Evolutionary conservation across 306 rosid species (phyloP), one percentile per base, ranked within the genome.

Genomic region (Begonia masoniana): DNA sequence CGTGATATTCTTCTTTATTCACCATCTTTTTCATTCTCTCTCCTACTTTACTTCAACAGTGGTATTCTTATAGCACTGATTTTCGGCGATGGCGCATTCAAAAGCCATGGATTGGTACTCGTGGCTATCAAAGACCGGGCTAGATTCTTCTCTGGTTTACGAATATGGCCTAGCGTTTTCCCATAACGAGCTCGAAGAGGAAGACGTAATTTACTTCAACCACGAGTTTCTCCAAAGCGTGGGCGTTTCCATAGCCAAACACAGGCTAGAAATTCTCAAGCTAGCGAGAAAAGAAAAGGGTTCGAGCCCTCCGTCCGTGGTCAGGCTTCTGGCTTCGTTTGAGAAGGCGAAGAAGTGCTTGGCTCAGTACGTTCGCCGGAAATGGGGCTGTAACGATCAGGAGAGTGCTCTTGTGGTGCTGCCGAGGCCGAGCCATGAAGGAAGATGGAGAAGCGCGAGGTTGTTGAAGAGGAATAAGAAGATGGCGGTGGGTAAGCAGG

Each of bases 181-280:
- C 7, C 86, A 81, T 69, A 86, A 91, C 42, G 93, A 91, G 82
- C 88, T 92, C 10, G 99, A 92, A 68, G 77, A 81, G 55, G 99
- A 86, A 58, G 99, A 86, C 73, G 70, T 77, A 3, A 12, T 68
- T 19, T 83, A 79, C 70, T 86, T 86, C 84, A 91, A 83, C 86
- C 96, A 91, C 36, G 99, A 91, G 71, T 91, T 91, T 57, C 96
- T 91, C 9, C 87, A 75, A 51, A 91, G 96, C 86, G 83, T 91
- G 92, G 96, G 99, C 1, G 83, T 91, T 66, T 83, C 96, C 76
- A 81, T 83, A 63, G 99, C 94, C 65, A 91, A 91, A 55, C 99
- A 92, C 65, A 76, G 99, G 69, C 76, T 86, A 24, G 96, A 92
- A 57, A 92, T 92, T 64, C 82, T 92, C 57, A 92, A 92, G 76